Conservation (phyloP, 2,329 filamentous ascomycete genomes). For the Massarina eburnea region DNA sequence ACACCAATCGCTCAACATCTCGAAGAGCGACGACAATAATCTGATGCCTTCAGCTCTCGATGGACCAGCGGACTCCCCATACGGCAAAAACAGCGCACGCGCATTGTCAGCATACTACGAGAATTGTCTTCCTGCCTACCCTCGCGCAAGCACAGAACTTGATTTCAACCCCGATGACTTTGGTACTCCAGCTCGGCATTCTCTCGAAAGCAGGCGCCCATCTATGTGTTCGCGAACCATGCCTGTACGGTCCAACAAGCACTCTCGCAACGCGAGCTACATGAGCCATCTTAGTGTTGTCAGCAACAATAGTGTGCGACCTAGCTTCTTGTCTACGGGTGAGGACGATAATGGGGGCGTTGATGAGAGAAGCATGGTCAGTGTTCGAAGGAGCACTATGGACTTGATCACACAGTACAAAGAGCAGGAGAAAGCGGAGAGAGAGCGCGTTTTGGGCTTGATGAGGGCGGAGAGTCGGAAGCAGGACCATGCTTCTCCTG, state of each 20-base stretch:
- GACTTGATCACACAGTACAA: conserved; percentile 43
- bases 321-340: conserved; percentile 14
- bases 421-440: conserved; percentile 40
- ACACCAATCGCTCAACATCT: conserved; percentile 25
- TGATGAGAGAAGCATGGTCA: conserved; percentile 33
- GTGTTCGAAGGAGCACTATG: conserved; percentile 44
- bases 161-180: conserved; percentile 18
- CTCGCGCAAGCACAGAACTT: conserved; percentile 23
- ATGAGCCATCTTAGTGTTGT: conserved; percentile 22
- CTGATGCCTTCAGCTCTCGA: conserved; percentile 10
- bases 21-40: conserved; percentile 2
- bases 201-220: conserved; percentile 18
- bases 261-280: conserved; percentile 25
- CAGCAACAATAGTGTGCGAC: conserved; percentile 18
- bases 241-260: conserved; percentile 11
- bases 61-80: conserved; percentile 10
- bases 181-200: conserved; percentile 15
- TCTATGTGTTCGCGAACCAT: conserved; percentile 18
- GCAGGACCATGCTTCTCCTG: neutral
- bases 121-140: conserved; percentile 31
- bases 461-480: conserved; percentile 15
- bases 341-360: conserved; percentile 15
- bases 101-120: conserved; percentile 42
- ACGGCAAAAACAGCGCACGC: conserved; percentile 25
- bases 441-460: conserved; percentile 29